phyloP scores from a whole-genome alignment of 495 filamentous ascomycete species.

The Xylona heveae region DNA sequence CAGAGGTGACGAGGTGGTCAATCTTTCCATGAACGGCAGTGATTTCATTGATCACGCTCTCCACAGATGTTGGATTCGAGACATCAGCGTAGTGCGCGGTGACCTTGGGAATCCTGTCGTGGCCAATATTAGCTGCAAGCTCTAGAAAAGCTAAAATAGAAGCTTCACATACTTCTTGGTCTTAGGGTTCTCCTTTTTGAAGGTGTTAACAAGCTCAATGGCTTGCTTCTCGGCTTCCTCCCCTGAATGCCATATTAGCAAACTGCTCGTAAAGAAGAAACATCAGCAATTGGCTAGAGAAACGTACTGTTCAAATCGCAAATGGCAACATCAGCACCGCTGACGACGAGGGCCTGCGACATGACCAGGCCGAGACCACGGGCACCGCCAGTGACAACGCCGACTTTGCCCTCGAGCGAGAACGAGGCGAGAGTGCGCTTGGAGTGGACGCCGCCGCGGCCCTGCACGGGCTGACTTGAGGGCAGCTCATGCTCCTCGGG shows the following conservation, averaged over 20 bases:
- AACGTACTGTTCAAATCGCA: conserved; percentile 77
- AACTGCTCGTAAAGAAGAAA: conserved; percentile 1
- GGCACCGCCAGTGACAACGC: conserved; percentile 69
- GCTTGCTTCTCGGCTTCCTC: conserved; percentile 69
- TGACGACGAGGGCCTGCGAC: conserved; percentile 70
- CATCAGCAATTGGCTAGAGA: conserved; percentile 1
- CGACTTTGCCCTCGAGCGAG: conserved; percentile 58
- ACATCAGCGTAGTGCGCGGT: conserved; percentile 85
- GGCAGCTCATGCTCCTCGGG: conserved; percentile 51
- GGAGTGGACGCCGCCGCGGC: conserved; percentile 34
- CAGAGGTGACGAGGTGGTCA: conserved; percentile 84
- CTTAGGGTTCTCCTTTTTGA: conserved; percentile 56
- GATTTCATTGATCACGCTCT: conserved; percentile 45
- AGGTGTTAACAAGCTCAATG: conserved; percentile 44
- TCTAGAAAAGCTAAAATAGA: neutral
- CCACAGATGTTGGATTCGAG: conserved; percentile 54
- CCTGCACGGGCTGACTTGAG: conserved; percentile 39
- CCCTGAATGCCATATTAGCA: conserved; percentile 25
- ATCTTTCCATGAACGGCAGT: conserved; percentile 52
- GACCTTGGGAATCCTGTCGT: conserved; percentile 45
- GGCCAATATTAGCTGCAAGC: conserved; percentile 1
- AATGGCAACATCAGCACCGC: conserved; percentile 75
- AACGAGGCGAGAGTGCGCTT: conserved; percentile 55
- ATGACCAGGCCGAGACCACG: conserved; percentile 77
- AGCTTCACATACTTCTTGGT: conserved; percentile 34